Evolutionary conservation across 2,329 filamentous ascomycete species (phyloP), one percentile per base, ranked within the genome.

Genomic region (Paecilomyces fulvus): DNA sequence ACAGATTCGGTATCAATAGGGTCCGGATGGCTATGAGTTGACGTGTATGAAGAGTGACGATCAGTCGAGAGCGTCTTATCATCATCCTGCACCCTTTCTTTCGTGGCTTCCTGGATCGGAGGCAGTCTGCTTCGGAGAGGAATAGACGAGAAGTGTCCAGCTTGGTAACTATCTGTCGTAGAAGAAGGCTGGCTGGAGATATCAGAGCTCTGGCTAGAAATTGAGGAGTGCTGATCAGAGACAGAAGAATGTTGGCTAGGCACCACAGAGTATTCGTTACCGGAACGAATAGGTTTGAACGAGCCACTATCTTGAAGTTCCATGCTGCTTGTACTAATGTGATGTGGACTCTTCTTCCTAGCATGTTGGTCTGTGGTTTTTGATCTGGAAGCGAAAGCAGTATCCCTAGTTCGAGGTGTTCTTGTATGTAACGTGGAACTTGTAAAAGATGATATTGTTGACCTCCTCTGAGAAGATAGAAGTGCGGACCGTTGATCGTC

Each of bases 61-160:
- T n/a, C n/a, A 23, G 20, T 9, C 21, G 14, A 43, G 37, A 17
- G 20, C n/a, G 37, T n/a, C 14, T 8, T 43, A 43, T 43, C 37
- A 43, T 43, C 37, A 43, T 17, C 14, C 37, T 43, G 37, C 17
- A n/a, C 37, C 4, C 17, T 17, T 43, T 43, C 37, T 17, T 7
- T 43, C 37, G 50, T 46, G 3, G 43, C 31, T 57, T 63, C 59
- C n/a, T 53, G 37, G 23, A 59, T 59, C 10, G 52, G n/a, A 20
- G 60, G 51, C 6, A 60, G 56, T 31, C 54, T 59, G 9, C 58
- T 55, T 25, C 53, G 59, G 21, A 23, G 37, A 37, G 54, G 33
- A 25, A n/a, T 53, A 12, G 55, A 20, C 10, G 8, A n/a, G 25
- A 33, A 56, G 53, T 21, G 49, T 11, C 33, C 31, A 25, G 48